phyloP scores from a whole-genome alignment of 257 asterid genomes.

The Marsdenia floribunda region DNA sequence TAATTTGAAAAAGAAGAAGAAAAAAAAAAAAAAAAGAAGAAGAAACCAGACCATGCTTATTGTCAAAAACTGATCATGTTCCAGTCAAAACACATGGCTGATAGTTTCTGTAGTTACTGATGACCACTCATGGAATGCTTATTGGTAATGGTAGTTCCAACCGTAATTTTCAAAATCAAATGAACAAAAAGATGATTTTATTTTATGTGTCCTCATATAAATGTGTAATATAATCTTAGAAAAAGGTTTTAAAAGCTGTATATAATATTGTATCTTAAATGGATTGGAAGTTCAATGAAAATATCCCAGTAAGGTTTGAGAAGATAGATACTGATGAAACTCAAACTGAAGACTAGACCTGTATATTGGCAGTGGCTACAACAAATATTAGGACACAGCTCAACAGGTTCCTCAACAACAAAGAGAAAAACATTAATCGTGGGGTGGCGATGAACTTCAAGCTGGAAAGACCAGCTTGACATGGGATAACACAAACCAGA shows the following conservation, averaged over 20 bases:
- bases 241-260: background rate
- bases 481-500: conserved; percentile 38
- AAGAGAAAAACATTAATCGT: conserved; percentile 46
- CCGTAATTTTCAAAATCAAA: background rate
- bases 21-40: background rate
- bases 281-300: background rate
- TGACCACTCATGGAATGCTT: background rate
- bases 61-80: background rate
- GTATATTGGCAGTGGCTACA: conserved; percentile 86
- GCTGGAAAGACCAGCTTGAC: conserved; percentile 83
- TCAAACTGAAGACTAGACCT: conserved; percentile 36
- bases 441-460: conserved; percentile 77
- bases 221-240: background rate
- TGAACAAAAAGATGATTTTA: background rate
- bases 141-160: background rate
- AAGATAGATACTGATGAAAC: background rate
- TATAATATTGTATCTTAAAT: background rate
- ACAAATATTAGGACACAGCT: conserved; percentile 47
- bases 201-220: background rate
- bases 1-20: background rate
- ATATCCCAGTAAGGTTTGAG: background rate
- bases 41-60: background rate
- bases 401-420: conserved; percentile 80
- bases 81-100: background rate
- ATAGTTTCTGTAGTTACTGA: background rate